These are phyloP conservation scores for Auriculariales sp. DNA, from an alignment of 768 basidiomycete genomes.

Conservation along the genomic window DNA sequence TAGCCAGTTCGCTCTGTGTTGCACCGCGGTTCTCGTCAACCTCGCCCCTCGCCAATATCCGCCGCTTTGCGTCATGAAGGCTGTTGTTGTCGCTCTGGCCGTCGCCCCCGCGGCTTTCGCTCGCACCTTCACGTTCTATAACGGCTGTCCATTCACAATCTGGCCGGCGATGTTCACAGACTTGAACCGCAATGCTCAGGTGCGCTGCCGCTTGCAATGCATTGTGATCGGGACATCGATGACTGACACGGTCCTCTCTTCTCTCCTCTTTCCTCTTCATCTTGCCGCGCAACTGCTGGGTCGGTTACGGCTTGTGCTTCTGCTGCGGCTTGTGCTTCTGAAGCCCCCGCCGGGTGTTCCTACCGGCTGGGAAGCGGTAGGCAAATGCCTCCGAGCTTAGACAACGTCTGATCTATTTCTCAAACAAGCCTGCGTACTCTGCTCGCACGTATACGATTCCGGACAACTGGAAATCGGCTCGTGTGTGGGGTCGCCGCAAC, in stretches of 20 bases:
- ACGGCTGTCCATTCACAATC: constrained; percentile 38
- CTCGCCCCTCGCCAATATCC: no score
- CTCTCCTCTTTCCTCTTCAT: no score
- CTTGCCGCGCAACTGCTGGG: no score
- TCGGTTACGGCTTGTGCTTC: no score
- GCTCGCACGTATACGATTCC: constrained; percentile 16
- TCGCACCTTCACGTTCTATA: constrained; percentile 45
- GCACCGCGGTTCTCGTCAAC: no score
- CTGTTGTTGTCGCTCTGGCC: constrained; percentile 5
- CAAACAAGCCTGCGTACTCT: constrained; percentile 10
- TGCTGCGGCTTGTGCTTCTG: no score
- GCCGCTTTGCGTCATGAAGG: not conserved
- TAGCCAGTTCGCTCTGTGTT: no score
- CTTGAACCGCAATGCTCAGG: not conserved
- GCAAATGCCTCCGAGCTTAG: not conserved
- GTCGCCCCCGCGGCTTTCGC: constrained; percentile 14
- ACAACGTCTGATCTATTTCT: not conserved
- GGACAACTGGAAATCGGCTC: constrained; percentile 13
- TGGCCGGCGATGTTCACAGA: not conserved
- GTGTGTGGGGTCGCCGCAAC: constrained; percentile 13
- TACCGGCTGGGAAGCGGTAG: not conserved
- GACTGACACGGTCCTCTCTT: no score
- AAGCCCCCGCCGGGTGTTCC: not conserved
- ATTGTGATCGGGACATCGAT: no score
- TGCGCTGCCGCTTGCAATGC: no score